Percentiles rank a stretch among this genome's conserved stretches.
Evolutionary conservation across 2,329 filamentous ascomycete species (phyloP).

Genomic region (Penicillium fuscoglaucum): DNA sequence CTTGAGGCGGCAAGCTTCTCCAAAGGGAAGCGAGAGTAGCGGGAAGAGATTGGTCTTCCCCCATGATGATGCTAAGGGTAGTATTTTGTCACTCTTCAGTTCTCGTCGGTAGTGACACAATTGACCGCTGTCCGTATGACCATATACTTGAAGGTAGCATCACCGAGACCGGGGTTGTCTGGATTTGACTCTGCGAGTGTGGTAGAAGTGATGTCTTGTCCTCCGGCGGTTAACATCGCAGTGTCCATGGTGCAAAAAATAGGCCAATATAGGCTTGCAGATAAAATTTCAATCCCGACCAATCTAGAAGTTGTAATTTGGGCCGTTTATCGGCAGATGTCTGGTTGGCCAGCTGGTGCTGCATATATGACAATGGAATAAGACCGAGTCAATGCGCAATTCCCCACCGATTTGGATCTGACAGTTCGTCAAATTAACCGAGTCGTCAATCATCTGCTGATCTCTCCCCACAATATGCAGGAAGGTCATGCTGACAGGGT

Average conservation of each 20-base stretch:
- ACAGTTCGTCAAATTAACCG: slow-evolving; percentile 15
- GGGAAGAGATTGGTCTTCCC: background rate
- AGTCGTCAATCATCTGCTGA: slow-evolving; percentile 16
- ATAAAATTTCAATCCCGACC: background rate
- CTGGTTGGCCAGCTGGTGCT: background rate
- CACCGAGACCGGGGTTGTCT: slow-evolving; percentile 7
- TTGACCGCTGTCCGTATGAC: slow-evolving; percentile 19
- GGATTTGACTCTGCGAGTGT: background rate
- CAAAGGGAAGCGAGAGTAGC: slow-evolving; percentile 3
- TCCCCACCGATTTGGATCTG: slow-evolving; percentile 1
- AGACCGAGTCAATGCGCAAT: slow-evolving; percentile 5
- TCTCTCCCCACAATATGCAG: slow-evolving; percentile 9
- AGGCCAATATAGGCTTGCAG: background rate
- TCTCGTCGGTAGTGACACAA: slow-evolving; percentile 8
- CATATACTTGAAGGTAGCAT: slow-evolving; percentile 11
- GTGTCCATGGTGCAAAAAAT: slow-evolving; percentile 1
- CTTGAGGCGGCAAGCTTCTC: background rate
- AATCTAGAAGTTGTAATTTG: slow-evolving; percentile 2
- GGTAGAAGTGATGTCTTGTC: slow-evolving; percentile 1
- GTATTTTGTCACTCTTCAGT: slow-evolving; percentile 3
- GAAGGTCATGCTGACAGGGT: background rate
- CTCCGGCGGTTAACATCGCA: slow-evolving; percentile 4
- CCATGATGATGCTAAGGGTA: slow-evolving; percentile 6
- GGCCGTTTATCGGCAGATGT: background rate
- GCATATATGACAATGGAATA: slow-evolving; percentile 4